Conservation (phyloP, 495 filamentous ascomycete species). For the Wilcoxina mikolae region DNA sequence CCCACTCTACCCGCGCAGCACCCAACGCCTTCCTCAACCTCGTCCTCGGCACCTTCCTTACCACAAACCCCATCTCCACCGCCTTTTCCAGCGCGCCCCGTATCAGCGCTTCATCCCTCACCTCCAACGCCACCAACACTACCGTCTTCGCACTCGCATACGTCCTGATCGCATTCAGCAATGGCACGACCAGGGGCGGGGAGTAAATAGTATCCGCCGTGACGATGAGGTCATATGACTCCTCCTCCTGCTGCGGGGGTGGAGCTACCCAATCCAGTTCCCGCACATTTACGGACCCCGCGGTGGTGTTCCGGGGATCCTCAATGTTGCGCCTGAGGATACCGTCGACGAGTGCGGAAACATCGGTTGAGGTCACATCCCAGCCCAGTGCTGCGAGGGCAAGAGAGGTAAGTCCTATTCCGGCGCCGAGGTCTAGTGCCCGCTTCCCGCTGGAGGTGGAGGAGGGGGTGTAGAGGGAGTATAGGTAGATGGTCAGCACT, state of each 20-base stretch:
- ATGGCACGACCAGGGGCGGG: slow-evolving; percentile 8
- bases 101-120: slow-evolving; percentile 17
- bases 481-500: slow-evolving; percentile 19
- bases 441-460: not conserved
- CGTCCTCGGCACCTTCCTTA: slow-evolving; percentile 26
- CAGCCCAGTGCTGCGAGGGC: slow-evolving; percentile 21
- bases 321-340: slow-evolving; percentile 16
- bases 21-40: slow-evolving; percentile 31
- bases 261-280: slow-evolving; percentile 18
- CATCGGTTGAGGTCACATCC: slow-evolving; percentile 23
- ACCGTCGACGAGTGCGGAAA: slow-evolving; percentile 11
- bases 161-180: slow-evolving; percentile 13
- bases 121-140: slow-evolving; percentile 19
- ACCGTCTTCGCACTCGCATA: slow-evolving; percentile 1
- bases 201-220: slow-evolving; percentile 25
- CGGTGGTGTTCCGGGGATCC: not conserved
- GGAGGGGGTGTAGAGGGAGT: slow-evolving; percentile 6
- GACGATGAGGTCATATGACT: slow-evolving; percentile 13
- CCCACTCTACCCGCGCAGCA: slow-evolving; percentile 26
- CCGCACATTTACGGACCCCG: slow-evolving; percentile 7
- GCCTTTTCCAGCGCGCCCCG: slow-evolving; percentile 12
- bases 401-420: slow-evolving; percentile 21
- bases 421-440: slow-evolving; percentile 25
- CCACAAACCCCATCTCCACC: slow-evolving; percentile 11
- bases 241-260: not conserved